Evolutionary conservation across 2,329 filamentous ascomycete genomes (phyloP).

Genomic region (Diaporthe helianthi): DNA sequence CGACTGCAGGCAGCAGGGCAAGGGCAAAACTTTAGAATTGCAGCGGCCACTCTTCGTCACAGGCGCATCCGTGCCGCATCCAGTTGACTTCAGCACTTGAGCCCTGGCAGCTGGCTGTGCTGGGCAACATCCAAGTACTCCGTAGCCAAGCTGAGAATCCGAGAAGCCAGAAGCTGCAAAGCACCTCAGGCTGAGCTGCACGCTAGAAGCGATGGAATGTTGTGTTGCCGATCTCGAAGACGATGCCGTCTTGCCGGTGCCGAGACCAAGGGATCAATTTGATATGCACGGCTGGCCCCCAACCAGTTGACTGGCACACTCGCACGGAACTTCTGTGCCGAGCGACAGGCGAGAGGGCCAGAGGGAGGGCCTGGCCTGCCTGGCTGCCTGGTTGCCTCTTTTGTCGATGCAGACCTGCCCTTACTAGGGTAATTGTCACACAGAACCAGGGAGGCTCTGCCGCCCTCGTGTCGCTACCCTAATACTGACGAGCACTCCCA

Average conservation of each 20-base stretch:
- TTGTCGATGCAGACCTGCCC: neutral
- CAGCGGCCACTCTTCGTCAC: no score
- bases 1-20: constrained; percentile 7
- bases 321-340: constrained; percentile 6
- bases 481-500: no score
- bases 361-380: neutral
- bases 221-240: constrained; percentile 7
- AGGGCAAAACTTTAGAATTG: constrained; percentile 1
- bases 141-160: no score
- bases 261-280: constrained; percentile 6
- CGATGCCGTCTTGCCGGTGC: constrained; percentile 10
- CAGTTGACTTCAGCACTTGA: no score
- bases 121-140: no score
- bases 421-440: neutral
- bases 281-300: constrained; percentile 19
- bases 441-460: neutral
- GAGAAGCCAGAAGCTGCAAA: no score
- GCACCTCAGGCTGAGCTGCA: neutral
- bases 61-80: neutral
- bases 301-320: neutral
- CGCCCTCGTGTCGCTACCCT: neutral
- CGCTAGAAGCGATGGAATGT: constrained; percentile 9
- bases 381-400: neutral
- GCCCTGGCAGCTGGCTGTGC: constrained; percentile 1
- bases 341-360: neutral